A percentile compares a stretch with the other conserved stretches of the same genome.
phyloP scores from a whole-genome alignment of 306 rosid genomes.

The Cucurbita argyrosperma region DNA sequence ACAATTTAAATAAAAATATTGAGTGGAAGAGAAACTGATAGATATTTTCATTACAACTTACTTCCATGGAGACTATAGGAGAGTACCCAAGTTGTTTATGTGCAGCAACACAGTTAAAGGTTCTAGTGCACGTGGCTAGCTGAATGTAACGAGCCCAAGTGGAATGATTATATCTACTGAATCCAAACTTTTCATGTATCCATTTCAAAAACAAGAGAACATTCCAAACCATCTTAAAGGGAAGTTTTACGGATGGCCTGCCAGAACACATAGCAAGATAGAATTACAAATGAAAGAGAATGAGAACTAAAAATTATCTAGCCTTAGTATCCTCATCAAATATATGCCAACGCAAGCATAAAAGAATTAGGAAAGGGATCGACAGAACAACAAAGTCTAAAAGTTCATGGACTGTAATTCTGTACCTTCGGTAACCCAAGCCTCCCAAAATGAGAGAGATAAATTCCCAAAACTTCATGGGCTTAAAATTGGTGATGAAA shows the following conservation, averaged over 20 bases:
- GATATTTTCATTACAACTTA: conserved; percentile 14
- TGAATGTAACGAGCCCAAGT: conserved; percentile 34
- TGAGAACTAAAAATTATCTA: not conserved
- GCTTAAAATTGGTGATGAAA: conserved; percentile 67
- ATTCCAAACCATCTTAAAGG: conserved; percentile 37
- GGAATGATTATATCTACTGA: conserved; percentile 30
- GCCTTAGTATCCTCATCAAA: not conserved
- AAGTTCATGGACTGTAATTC: not conserved
- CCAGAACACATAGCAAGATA: conserved; percentile 16
- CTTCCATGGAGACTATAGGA: conserved; percentile 58
- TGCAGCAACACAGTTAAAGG: conserved; percentile 56
- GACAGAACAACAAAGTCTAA: not conserved
- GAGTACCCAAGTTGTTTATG: conserved; percentile 50
- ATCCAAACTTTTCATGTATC: conserved; percentile 35
- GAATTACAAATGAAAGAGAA: not conserved
- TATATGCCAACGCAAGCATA: not conserved
- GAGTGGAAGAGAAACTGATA: not conserved
- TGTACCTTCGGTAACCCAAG: conserved; percentile 72
- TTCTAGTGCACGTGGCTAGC: conserved; percentile 47
- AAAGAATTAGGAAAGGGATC: not conserved
- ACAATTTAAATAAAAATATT: not conserved
- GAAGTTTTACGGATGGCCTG: conserved; percentile 71
- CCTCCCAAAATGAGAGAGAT: conserved; percentile 40
- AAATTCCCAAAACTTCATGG: conserved; percentile 64
- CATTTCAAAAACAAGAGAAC: conserved; percentile 36